A percentile compares a stretch with the other conserved stretches of the same genome.
Conservation (phyloP, 768 basidiomycete genomes). For the Tylopilus balloui region DNA sequence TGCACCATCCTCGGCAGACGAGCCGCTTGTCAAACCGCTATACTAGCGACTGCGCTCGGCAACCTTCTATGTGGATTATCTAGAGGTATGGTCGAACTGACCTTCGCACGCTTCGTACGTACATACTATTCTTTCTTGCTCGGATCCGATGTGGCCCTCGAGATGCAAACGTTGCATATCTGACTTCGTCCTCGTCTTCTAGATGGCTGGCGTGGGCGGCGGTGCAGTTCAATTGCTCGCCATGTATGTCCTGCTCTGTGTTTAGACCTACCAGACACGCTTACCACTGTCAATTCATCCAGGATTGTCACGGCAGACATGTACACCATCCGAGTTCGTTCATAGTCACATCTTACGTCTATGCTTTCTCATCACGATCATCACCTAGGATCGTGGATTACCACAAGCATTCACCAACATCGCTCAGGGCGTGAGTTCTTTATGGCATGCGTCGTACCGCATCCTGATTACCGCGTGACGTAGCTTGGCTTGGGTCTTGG, state of each 20-base stretch:
- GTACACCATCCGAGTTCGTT: constrained; percentile 17
- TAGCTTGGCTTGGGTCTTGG: constrained; percentile 24
- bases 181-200: neutral
- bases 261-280: no score
- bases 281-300: no score
- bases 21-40: constrained; percentile 11
- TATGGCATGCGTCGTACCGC: neutral
- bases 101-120: constrained; percentile 26
- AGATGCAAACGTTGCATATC: neutral
- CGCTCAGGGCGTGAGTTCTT: constrained; percentile 13
- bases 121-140: neutral
- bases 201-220: constrained; percentile 23
- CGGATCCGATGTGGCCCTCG: neutral
- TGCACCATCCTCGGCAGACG: constrained; percentile 16
- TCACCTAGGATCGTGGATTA: constrained; percentile 10
- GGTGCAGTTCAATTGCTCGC: constrained; percentile 21
- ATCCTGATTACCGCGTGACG: neutral
- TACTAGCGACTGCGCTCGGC: constrained; percentile 6
- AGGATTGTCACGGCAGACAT: constrained; percentile 23
- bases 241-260: constrained; percentile 3
- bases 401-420: constrained; percentile 43
- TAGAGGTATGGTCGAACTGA: constrained; percentile 8
- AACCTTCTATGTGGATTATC: constrained; percentile 13
- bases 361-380: neutral
- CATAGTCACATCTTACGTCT: neutral